phyloP scores from a whole-genome alignment of 257 asterid species.

The Parsonsia alboflavescens region DNA sequence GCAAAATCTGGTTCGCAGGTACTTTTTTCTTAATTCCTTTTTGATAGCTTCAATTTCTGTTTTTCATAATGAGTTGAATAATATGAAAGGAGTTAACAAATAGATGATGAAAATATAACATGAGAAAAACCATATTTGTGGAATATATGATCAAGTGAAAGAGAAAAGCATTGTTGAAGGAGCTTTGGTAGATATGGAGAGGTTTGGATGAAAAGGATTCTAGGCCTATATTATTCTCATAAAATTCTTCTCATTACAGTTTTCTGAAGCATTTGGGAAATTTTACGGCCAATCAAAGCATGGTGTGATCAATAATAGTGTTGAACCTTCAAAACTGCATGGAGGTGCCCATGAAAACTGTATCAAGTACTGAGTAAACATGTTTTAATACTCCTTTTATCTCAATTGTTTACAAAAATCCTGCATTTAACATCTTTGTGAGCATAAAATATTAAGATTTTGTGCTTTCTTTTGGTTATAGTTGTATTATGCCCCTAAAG shows the following conservation, averaged over 20 bases:
- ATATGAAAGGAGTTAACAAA: not conserved
- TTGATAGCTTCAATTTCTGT: not conserved
- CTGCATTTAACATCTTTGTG: too few species aligned
- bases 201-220: not conserved
- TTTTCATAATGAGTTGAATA: not conserved
- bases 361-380: conserved; percentile 49
- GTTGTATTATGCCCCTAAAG: conserved; percentile 64
- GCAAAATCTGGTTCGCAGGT: conserved; percentile 91
- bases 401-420: not conserved
- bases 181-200: not conserved
- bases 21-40: conserved; percentile 8
- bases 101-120: not conserved
- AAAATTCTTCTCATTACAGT: conserved; percentile 34
- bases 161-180: not conserved
- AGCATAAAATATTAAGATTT: not conserved
- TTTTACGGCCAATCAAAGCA: conserved; percentile 72
- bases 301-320: conserved; percentile 45
- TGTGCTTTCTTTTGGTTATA: conserved; percentile 22
- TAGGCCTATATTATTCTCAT: too few species aligned
- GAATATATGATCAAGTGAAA: not conserved
- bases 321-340: conserved; percentile 52
- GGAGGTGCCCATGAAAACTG: conserved; percentile 73
- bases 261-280: conserved; percentile 85
- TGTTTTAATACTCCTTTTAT: not conserved
- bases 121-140: not conserved